These are phyloP conservation scores for Boechera stricta DNA, from an alignment of 345 rosid genomes.

Conservation along the genomic window DNA sequence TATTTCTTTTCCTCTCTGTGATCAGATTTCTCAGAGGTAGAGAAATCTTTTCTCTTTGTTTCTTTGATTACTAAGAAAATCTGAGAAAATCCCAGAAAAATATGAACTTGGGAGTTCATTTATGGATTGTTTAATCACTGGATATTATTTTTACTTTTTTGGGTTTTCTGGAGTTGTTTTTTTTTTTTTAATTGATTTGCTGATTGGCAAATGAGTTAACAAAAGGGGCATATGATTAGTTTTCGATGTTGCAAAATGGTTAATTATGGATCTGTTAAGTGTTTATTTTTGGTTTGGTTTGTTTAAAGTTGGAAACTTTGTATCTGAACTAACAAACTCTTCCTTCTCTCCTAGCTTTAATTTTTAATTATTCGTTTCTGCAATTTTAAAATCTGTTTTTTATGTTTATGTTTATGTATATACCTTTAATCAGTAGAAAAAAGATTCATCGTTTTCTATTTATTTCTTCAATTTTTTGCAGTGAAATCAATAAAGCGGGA, in stretches of 20 bases:
- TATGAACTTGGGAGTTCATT: slow-evolving; percentile 32
- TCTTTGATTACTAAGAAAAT: slow-evolving; percentile 44
- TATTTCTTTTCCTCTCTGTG: slow-evolving; percentile 24
- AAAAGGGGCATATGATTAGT: slow-evolving; percentile 37
- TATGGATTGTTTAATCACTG: slow-evolving; percentile 1
- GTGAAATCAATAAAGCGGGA: slow-evolving; percentile 46
- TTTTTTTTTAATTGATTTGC: slow-evolving; percentile 10
- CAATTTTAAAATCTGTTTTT: slow-evolving; percentile 37
- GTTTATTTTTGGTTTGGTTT: slow-evolving; percentile 44
- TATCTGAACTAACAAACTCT: slow-evolving; percentile 39
- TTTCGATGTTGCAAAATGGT: slow-evolving; percentile 48
- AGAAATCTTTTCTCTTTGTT: neutral
- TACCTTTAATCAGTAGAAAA: slow-evolving; percentile 21
- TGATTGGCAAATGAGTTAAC: slow-evolving; percentile 36
- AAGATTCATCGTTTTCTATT: slow-evolving; percentile 24
- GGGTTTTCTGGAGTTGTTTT: neutral
- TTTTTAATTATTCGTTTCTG: slow-evolving; percentile 36
- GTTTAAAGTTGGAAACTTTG: slow-evolving; percentile 37
- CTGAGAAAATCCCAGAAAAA: slow-evolving; percentile 35
- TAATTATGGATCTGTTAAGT: slow-evolving; percentile 42
- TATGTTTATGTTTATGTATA: slow-evolving; percentile 38
- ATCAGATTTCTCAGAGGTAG: slow-evolving; percentile 41
- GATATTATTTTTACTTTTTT: no score
- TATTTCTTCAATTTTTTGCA: slow-evolving; percentile 46
- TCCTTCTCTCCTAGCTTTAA: neutral